phyloP scores from a whole-genome alignment of 345 rosid genomes.

The Excoecaria agallocha region DNA sequence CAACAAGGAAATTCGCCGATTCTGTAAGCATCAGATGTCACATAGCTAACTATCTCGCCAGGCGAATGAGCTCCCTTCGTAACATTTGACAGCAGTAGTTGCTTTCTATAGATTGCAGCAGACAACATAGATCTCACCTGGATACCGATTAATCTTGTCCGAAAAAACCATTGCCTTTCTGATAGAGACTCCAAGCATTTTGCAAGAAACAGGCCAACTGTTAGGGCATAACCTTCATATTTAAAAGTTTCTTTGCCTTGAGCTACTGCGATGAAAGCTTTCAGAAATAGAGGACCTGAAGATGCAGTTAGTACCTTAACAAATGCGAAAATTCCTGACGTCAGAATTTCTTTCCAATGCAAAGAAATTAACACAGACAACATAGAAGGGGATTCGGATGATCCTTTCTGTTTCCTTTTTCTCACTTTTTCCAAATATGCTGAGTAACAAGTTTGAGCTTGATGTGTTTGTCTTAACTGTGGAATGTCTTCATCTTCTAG shows the following conservation, averaged over 20 bases:
- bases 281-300: slow-evolving; percentile 47
- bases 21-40: slow-evolving; percentile 42
- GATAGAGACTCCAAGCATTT: slow-evolving; percentile 53
- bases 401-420: slow-evolving; percentile 24
- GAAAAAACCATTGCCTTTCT: slow-evolving; percentile 51
- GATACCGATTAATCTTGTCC: slow-evolving; percentile 42
- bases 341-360: slow-evolving; percentile 38
- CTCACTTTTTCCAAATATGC: slow-evolving; percentile 26
- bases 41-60: slow-evolving; percentile 45
- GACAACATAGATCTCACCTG: slow-evolving; percentile 43
- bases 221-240: slow-evolving; percentile 38
- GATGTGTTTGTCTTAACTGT: slow-evolving; percentile 29
- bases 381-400: slow-evolving; percentile 26
- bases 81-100: slow-evolving; percentile 38
- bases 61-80: slow-evolving; percentile 35
- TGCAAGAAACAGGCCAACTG: slow-evolving; percentile 31
- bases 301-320: slow-evolving; percentile 39
- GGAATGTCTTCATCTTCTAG: slow-evolving; percentile 50
- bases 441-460: slow-evolving; percentile 43
- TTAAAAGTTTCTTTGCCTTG: slow-evolving; percentile 31
- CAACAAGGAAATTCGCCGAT: slow-evolving; percentile 49
- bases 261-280: slow-evolving; percentile 43
- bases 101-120: slow-evolving; percentile 51
- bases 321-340: slow-evolving; percentile 47
- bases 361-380: slow-evolving; percentile 30